These are phyloP conservation scores for Daldinia concentrica DNA, from an alignment of 495 filamentous ascomycete genomes.

Conservation along the genomic window DNA sequence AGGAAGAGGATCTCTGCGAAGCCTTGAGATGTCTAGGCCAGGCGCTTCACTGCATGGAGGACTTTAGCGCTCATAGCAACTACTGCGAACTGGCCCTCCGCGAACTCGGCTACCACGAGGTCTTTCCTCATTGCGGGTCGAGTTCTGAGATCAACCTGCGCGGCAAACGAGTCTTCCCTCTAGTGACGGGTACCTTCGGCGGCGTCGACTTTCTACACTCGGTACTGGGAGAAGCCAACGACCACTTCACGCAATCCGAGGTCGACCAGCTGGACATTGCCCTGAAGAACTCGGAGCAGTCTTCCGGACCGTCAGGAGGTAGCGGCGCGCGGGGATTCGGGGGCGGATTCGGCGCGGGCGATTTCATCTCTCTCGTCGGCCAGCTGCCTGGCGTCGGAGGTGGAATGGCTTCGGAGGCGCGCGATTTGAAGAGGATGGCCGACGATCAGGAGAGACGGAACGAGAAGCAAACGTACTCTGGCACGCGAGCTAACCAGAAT, in stretches of 20 bases:
- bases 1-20: slow-evolving; percentile 88
- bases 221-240: slow-evolving; percentile 93
- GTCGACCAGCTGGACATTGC: slow-evolving; percentile 87
- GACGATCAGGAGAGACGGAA: slow-evolving; percentile 78
- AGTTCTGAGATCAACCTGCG: slow-evolving; percentile 75
- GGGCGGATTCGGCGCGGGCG: slow-evolving; percentile 48
- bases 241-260: slow-evolving; percentile 95
- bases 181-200: slow-evolving; percentile 91
- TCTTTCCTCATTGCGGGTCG: slow-evolving; percentile 88
- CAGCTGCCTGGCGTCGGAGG: slow-evolving; percentile 80
- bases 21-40: slow-evolving; percentile 88
- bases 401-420: slow-evolving; percentile 79
- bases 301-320: slow-evolving; percentile 49
- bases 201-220: slow-evolving; percentile 97
- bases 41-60: slow-evolving; percentile 91
- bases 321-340: slow-evolving; percentile 52
- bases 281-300: slow-evolving; percentile 65
- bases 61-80: slow-evolving; percentile 96
- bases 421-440: slow-evolving; percentile 75
- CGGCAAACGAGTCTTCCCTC: slow-evolving; percentile 80
- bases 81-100: slow-evolving; percentile 88
- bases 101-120: slow-evolving; percentile 81
- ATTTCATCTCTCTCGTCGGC: slow-evolving; percentile 75
- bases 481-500: slow-evolving; percentile 54
- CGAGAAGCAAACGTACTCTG: slow-evolving; percentile 34